These are phyloP conservation scores for Nakaseomyces sp. DNA, from an alignment of 1,139 yeast species.

Conservation along the genomic window DNA sequence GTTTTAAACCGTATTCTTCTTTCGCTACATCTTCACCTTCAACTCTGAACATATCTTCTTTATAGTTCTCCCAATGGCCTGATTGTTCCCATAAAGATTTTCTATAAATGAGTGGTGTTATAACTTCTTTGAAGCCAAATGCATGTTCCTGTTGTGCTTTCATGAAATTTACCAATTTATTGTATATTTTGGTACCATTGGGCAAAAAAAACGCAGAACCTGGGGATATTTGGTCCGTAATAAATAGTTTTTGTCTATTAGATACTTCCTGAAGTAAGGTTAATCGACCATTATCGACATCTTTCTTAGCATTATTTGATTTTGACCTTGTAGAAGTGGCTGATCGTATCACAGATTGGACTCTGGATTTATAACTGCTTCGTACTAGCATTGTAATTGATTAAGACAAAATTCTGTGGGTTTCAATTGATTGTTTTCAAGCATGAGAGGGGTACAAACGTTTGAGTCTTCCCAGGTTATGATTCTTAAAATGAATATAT, in stretches of 20 bases:
- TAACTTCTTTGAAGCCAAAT: constrained; percentile 86
- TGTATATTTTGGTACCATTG: constrained; percentile 81
- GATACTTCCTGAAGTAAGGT: constrained; percentile 15
- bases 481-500: too few relatives aligned
- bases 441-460: too few relatives aligned
- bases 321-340: neutral
- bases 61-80: constrained; percentile 95
- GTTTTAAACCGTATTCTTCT: constrained; percentile 76
- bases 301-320: neutral
- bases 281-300: neutral
- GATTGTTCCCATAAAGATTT: constrained; percentile 80
- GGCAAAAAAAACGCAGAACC: constrained; percentile 87
- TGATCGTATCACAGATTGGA: neutral
- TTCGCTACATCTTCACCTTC: constrained; percentile 36
- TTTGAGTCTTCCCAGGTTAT: too few relatives aligned
- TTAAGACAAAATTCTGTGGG: too few relatives aligned
- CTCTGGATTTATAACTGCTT: neutral
- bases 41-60: constrained; percentile 89
- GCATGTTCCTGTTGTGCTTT: constrained; percentile 65
- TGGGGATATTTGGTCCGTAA: constrained; percentile 72
- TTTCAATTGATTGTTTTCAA: too few relatives aligned
- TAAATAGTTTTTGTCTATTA: constrained; percentile 56
- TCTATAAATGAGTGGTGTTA: constrained; percentile 86
- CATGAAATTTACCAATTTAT: constrained; percentile 71
- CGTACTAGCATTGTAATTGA: too few relatives aligned